A percentile compares a stretch with the other conserved stretches of the same genome.
Evolutionary conservation across 257 asterid species (phyloP).

Genomic region (Ligustrum vulgare): DNA sequence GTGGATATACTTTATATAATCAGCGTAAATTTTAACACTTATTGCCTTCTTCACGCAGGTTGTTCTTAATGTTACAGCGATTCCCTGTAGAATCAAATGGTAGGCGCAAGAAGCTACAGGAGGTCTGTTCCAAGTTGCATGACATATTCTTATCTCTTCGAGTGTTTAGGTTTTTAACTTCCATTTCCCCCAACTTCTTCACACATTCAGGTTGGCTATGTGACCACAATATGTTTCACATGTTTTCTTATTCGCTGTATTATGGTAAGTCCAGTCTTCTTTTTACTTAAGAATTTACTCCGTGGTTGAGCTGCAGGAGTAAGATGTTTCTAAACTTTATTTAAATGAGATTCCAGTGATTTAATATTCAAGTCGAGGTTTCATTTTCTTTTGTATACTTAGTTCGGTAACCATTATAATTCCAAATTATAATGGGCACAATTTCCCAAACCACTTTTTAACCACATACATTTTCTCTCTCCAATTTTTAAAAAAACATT

Average conservation of each 20-base stretch:
- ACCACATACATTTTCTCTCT: no score
- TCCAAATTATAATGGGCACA: no score
- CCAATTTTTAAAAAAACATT: no score
- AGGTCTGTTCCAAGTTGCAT: conserved; percentile 45
- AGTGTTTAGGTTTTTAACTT: conserved; percentile 5
- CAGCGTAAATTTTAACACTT: not conserved
- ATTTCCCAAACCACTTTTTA: no score
- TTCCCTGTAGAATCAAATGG: conserved; percentile 98
- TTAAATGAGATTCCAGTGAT: not conserved
- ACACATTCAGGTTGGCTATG: conserved; percentile 89
- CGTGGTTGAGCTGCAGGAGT: not conserved
- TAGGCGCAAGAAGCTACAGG: conserved; percentile 93
- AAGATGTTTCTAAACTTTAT: not conserved
- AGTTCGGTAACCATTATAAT: no score
- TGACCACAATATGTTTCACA: conserved; percentile 85
- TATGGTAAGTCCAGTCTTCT: conserved; percentile 64
- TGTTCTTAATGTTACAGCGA: conserved; percentile 85
- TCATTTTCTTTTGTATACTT: no score
- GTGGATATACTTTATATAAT: not conserved
- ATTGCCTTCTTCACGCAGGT: conserved; percentile 44
- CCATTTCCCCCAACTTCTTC: conserved; percentile 15
- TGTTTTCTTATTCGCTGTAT: conserved; percentile 89
- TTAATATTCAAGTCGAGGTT: not conserved
- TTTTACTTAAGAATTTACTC: not conserved
- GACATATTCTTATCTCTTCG: conserved; percentile 9